Base-by-base conservation (phyloP, 2,329 filamentous ascomycete genomes). In the Monilinia fructicola region DNA sequence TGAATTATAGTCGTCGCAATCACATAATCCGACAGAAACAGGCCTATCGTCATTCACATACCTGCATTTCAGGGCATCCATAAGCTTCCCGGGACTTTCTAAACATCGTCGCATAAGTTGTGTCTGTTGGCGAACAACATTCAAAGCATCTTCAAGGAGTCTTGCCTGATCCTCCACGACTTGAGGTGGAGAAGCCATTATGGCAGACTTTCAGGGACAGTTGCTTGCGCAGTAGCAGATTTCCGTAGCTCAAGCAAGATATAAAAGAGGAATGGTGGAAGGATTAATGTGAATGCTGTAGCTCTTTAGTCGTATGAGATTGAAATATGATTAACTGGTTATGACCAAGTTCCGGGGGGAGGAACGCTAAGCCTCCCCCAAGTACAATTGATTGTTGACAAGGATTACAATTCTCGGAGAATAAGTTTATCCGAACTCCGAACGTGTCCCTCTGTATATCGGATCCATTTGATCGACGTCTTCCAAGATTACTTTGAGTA, bases 1-100 rank as follows among this genome's bases (percentile, higher is more conserved):
- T 56, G 18, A 12, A 28, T 55, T 63, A 64, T 53, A 44, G 35
- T n/a, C 26, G 38, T 42, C 26, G 44, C 54, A 59, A 61, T 44
- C 7, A 44, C 44, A 54, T 23, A 42, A 46, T 26, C 23, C 35
- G 42, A 42, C 38, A 35, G 11, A 21, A 50, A 54, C 4, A n/a
- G 28, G 14, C 40, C 16, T 26, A 38, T 26, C 11, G 10, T 16
- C 28, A 28, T 23, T 55, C 65, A 83, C 90, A 75, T 86, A 98
- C 95, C 93, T 97, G 91, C 94, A 98, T 82, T 99, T 99, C 76
- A 99, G 87, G 75, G 95, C 95, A 83, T 99, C 95, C 95, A 99
- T 99, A 72, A 99, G 88, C 85, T 99, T 99, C 71, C 95, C 94
- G 9, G 95, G 93, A 12, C 92, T 96, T 78, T 99, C 96, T 69